These are phyloP conservation scores for Ensete ventricosum DNA, from an alignment of 176 grass and related monocot genomes.

Conservation along the genomic window DNA sequence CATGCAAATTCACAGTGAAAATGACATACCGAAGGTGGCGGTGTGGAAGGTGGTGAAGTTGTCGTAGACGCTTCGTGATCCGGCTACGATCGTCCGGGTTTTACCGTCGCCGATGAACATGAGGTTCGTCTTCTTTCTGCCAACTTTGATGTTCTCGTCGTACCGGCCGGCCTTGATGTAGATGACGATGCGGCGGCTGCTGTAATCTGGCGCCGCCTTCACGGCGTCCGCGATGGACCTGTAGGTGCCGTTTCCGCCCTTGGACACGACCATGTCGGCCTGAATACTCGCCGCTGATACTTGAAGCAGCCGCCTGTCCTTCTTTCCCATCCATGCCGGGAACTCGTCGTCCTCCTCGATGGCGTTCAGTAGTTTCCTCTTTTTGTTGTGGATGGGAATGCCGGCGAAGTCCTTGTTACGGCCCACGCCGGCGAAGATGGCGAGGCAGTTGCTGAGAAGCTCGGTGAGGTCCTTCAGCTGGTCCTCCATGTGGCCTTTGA, in stretches of 20 bases:
- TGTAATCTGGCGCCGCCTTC: constrained; percentile 38
- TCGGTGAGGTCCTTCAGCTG: constrained; percentile 31
- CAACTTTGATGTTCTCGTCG: constrained; percentile 53
- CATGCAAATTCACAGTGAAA: not conserved
- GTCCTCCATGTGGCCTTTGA: constrained; percentile 29
- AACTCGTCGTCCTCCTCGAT: constrained; percentile 11
- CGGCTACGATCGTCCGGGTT: constrained; percentile 30
- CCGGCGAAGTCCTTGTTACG: constrained; percentile 28
- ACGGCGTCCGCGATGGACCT: constrained; percentile 32
- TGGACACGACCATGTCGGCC: constrained; percentile 49
- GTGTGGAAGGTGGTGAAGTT: constrained; percentile 58
- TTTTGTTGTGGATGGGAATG: constrained; percentile 30
- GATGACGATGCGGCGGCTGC: constrained; percentile 34
- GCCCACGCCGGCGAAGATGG: constrained; percentile 35
- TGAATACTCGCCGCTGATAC: constrained; percentile 19
- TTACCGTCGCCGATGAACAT: constrained; percentile 62
- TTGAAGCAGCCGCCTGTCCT: constrained; percentile 36
- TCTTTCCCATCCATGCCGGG: constrained; percentile 36
- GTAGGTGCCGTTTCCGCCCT: constrained; percentile 39
- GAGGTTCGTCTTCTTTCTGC: constrained; percentile 52
- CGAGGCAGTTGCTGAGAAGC: constrained; percentile 51
- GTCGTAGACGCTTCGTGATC: constrained; percentile 27
- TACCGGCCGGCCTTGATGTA: constrained; percentile 52
- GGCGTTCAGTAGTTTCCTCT: constrained; percentile 20
- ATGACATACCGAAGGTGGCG: constrained; percentile 48